phyloP scores from a whole-genome alignment of 495 filamentous ascomycete genomes.

The Trichoderma reesei region DNA sequence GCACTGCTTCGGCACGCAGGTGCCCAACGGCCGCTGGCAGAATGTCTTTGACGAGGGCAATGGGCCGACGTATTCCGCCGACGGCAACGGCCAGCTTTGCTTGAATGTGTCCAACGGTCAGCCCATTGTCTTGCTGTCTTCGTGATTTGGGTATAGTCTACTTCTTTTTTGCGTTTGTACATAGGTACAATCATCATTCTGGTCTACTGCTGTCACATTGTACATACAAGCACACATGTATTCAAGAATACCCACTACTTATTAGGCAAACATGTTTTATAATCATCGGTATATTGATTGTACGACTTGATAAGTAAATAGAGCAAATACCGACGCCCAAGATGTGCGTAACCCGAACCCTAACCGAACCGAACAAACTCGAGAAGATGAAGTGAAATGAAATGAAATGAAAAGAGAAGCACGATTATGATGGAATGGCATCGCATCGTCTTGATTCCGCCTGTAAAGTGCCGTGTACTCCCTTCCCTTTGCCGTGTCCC shows the following conservation, averaged over 20 bases:
- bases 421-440: neutral
- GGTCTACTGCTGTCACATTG: no score
- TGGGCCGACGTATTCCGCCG: constrained; percentile 15
- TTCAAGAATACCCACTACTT: no score
- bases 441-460: neutral
- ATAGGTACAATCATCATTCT: no score
- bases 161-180: no score
- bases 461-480: neutral
- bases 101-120: constrained; percentile 17
- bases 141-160: constrained; percentile 1
- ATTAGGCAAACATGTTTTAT: no score
- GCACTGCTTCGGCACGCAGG: constrained; percentile 29
- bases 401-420: neutral
- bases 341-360: no score
- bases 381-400: neutral
- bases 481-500: neutral
- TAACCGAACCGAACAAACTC: neutral
- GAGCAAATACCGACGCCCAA: no score
- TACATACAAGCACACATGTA: no score
- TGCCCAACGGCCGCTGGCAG: constrained; percentile 20
- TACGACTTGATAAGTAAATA: no score
- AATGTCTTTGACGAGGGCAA: constrained; percentile 16
- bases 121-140: constrained; percentile 20
- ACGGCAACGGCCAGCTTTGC: constrained; percentile 19
- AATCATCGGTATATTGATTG: no score